Evolutionary conservation across 805 yeast genomes (phyloP).

Genomic region (Candida namnaoensis): DNA sequence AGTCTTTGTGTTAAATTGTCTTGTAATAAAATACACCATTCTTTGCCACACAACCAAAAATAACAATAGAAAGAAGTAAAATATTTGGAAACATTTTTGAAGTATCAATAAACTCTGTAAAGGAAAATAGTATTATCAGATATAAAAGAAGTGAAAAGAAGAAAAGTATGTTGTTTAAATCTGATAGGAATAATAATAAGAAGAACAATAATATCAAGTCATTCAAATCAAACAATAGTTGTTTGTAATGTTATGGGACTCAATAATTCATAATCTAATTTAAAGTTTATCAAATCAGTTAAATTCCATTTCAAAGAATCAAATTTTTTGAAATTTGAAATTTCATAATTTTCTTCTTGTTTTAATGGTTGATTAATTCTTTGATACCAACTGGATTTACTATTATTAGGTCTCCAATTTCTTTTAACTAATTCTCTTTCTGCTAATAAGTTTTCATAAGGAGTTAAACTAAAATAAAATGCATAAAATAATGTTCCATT

Average conservation of each 20-base stretch:
- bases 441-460: slow-evolving; percentile 63
- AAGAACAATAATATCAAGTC: too few species aligned
- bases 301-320: slow-evolving; percentile 15
- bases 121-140: too few species aligned
- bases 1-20: too few species aligned
- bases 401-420: slow-evolving; percentile 75
- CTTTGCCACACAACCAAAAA: too few species aligned
- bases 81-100: too few species aligned
- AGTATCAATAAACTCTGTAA: too few species aligned
- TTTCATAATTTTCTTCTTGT: slow-evolving; percentile 3
- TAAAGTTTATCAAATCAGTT: slow-evolving; percentile 8
- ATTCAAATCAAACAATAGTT: too few species aligned
- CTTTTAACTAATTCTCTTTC: slow-evolving; percentile 70
- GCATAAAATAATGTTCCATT: slow-evolving; percentile 83
- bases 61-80: too few species aligned
- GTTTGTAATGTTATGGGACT: neutral
- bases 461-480: slow-evolving; percentile 71
- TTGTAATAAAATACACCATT: too few species aligned
- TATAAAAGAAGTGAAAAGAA: too few species aligned
- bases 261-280: slow-evolving; percentile 5
- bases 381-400: slow-evolving; percentile 70
- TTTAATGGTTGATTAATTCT: slow-evolving; percentile 33
- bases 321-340: slow-evolving; percentile 12
- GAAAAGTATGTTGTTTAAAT: too few species aligned
- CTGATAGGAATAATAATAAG: too few species aligned